Base-by-base conservation (phyloP, 176 grass and related monocot species). In the Elymus sibiricus region DNA sequence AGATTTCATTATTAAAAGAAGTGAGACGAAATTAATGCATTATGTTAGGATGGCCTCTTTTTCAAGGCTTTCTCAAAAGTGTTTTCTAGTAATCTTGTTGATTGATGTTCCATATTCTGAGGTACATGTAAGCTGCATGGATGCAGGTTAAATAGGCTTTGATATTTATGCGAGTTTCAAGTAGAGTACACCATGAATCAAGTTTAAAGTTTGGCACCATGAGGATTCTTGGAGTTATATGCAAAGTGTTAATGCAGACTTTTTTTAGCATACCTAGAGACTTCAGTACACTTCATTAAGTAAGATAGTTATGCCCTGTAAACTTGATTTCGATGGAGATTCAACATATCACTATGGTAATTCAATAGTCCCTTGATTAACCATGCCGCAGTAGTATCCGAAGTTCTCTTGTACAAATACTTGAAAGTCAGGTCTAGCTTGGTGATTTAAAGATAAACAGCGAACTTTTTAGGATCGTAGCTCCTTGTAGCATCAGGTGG, bases 331-430 rank as follows among this genome's bases (percentile, higher is more conserved):
- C 16, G 1, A 47, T 47, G 71, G 42, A 47, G 71, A 74, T 74
- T 74, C 71, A 74, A 10, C 42, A 46, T 17, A 74, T 0, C 26
- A 74, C 42, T 49, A 47, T 49, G 43, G 25, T 75, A 28, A 75
- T 75, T 49, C 72, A 29, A 29, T 75, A 75, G 72, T 25, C 42
- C 26, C 25, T 75, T 29, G 68, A 47, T 16, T 1, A 43, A 46
- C 3, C 25, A 19, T 49, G 46, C 72, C 8, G 4, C 28, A 9
- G 38, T 44, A 26, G 22, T 44, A 44, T 72, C 39, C 5, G 26
- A 75, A 74, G 25, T 47, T 47, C 25, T 75, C n/a, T 75, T 75
- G 14, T 75, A 27, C 72, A 75, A 19, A 29, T 75, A 75, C 72
- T 22, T 42, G 21, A 27, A 63, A 63, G 22, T 63, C 15, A 15